Conservation (phyloP, 139 green algal species). For the Pycnococcus provasolii region DNA sequence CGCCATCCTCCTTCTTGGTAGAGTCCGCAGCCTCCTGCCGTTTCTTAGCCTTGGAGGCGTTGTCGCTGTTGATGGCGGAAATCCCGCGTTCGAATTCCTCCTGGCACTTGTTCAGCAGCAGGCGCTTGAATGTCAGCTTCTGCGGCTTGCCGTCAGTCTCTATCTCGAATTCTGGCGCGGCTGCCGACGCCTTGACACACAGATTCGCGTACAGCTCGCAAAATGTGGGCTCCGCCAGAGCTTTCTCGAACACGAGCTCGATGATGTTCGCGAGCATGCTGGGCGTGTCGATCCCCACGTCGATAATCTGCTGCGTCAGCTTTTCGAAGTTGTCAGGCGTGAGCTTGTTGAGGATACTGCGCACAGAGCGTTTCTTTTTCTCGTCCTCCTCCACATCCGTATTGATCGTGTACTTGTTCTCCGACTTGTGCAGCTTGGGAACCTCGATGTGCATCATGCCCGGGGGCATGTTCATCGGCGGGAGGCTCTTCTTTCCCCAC, state of each 20-base stretch:
- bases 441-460: neutral
- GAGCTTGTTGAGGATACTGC: conserved; percentile 94
- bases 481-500: conserved; percentile 3
- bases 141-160: conserved; percentile 38
- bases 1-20: conserved; percentile 2
- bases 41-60: conserved; percentile 33
- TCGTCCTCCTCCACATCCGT: conserved; percentile 63
- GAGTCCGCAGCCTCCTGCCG: conserved; percentile 43
- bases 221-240: conserved; percentile 88
- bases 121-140: conserved; percentile 69
- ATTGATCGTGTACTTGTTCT: conserved; percentile 25
- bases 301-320: conserved; percentile 67
- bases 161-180: conserved; percentile 24
- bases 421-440: conserved; percentile 34
- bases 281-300: conserved; percentile 60
- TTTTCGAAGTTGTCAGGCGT: conserved; percentile 94
- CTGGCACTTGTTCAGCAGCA: conserved; percentile 97
- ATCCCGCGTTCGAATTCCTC: conserved; percentile 72
- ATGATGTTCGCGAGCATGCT: conserved; percentile 75
- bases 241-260: conserved; percentile 92
- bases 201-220: conserved; percentile 83
- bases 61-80: neutral
- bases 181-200: conserved; percentile 35
- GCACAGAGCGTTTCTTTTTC: conserved; percentile 77
- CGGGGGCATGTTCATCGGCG: neutral